Conservation (phyloP, 441 rosid genomes). For the Arabidopsis hybrid region DNA sequence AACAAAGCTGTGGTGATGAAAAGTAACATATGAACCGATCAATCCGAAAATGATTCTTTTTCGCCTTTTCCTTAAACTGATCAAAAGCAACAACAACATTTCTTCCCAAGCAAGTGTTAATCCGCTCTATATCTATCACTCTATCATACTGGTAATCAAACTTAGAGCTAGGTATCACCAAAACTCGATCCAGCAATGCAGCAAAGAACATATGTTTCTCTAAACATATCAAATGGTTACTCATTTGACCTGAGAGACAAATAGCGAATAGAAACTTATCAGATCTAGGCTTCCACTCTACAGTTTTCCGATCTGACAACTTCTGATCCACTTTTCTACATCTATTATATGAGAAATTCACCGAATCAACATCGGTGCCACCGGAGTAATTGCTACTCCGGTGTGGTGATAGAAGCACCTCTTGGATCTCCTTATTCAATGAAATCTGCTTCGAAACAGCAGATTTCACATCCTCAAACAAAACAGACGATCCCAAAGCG, state of each 20-base stretch:
- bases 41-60: conserved; percentile 63
- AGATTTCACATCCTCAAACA: conserved; percentile 52
- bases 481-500: conserved; percentile 11
- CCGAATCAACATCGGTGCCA: conserved; percentile 23
- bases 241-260: conserved; percentile 85
- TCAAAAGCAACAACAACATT: conserved; percentile 76
- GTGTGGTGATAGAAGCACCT: conserved; percentile 66
- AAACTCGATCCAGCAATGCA: conserved; percentile 68
- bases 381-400: conserved; percentile 51
- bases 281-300: conserved; percentile 78
- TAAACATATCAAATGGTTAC: conserved; percentile 89
- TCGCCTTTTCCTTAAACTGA: conserved; percentile 41
- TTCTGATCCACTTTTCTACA: conserved; percentile 66
- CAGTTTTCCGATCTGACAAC: conserved; percentile 53
- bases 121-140: conserved; percentile 74
- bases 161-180: conserved; percentile 80
- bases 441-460: conserved; percentile 67
- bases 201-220: conserved; percentile 97
- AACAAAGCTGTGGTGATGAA: conserved; percentile 72
- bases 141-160: conserved; percentile 72
- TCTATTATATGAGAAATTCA: conserved; percentile 33
- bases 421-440: conserved; percentile 71
- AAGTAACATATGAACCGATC: conserved; percentile 81
- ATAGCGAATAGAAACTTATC: conserved; percentile 38
- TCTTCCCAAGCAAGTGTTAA: conserved; percentile 74